phyloP scores from a whole-genome alignment of 116 monocot genomes.

The Papilionanthe hybrid region DNA sequence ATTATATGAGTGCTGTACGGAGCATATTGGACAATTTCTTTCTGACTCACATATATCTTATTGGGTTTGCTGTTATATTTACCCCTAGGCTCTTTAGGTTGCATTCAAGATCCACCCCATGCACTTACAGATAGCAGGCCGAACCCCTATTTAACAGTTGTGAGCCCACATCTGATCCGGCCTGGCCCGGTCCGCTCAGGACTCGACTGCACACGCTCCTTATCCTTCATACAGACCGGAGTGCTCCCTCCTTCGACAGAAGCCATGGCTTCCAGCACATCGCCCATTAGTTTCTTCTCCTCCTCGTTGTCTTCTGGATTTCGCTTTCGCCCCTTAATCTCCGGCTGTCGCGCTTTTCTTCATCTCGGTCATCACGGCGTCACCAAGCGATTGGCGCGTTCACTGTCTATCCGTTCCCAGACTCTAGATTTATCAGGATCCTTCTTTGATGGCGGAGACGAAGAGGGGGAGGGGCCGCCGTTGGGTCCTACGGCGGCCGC shows the following conservation, averaged over 20 bases:
- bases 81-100: no score
- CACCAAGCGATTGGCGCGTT: neutral
- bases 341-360: neutral
- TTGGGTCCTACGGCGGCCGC: conserved; percentile 21
- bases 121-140: no score
- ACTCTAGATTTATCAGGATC: conserved; percentile 79
- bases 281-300: neutral
- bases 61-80: no score
- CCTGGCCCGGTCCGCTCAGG: neutral
- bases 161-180: no score
- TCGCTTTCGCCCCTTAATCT: neutral
- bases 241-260: neutral
- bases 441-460: conserved; percentile 62
- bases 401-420: conserved; percentile 29
- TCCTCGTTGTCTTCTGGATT: neutral
- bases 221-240: neutral
- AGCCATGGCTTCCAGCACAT: conserved; percentile 1
- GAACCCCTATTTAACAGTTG: no score
- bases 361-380: neutral
- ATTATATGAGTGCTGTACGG: no score
- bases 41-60: no score
- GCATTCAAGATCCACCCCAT: no score
- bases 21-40: no score
- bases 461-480: neutral
- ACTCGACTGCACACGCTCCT: neutral